Evolutionary conservation across 192 early-diverging fungal species (phyloP).

Genomic region (Entophlyctis helioformis): DNA sequence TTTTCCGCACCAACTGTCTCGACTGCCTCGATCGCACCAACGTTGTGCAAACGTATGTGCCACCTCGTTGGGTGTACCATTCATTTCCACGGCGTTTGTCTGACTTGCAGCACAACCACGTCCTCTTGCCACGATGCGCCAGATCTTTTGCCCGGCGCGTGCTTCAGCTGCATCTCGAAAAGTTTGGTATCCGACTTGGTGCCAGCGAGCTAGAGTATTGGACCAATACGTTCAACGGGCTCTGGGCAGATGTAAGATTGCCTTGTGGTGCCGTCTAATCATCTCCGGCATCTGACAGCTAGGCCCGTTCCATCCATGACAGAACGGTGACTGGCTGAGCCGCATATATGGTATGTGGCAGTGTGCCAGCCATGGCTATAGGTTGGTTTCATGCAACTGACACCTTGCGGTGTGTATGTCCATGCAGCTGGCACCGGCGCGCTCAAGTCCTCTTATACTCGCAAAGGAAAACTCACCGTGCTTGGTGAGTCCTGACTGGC

Average conservation of each 20-base stretch:
- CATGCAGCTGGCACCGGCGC: conserved; percentile 93
- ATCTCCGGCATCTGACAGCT: background rate
- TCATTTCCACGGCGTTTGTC: background rate
- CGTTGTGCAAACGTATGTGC: conserved; percentile 59
- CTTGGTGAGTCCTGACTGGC: conserved; percentile 17
- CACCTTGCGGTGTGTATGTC: too few relatives aligned
- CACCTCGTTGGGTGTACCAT: background rate
- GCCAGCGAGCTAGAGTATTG: background rate
- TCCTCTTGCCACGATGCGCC: background rate
- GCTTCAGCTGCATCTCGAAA: conserved; percentile 5
- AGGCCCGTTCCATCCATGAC: background rate
- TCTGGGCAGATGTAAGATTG: conserved; percentile 36
- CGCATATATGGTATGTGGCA: conserved; percentile 66
- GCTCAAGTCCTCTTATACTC: conserved; percentile 77
- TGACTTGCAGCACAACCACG: background rate
- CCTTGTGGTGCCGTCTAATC: too few relatives aligned
- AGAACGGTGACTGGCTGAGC: conserved; percentile 86
- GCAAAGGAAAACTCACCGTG: conserved; percentile 79
- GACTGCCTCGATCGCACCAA: conserved; percentile 88
- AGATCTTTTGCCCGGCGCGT: conserved; percentile 14
- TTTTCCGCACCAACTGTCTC: conserved; percentile 82
- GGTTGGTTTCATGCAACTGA: too few relatives aligned
- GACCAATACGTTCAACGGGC: conserved; percentile 17
- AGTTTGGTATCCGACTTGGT: conserved; percentile 9
- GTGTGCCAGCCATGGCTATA: background rate